Evolutionary conservation across 495 filamentous ascomycete species (phyloP), one percentile per base, ranked within the genome.

Genomic region (Bathelium albidoporum): DNA sequence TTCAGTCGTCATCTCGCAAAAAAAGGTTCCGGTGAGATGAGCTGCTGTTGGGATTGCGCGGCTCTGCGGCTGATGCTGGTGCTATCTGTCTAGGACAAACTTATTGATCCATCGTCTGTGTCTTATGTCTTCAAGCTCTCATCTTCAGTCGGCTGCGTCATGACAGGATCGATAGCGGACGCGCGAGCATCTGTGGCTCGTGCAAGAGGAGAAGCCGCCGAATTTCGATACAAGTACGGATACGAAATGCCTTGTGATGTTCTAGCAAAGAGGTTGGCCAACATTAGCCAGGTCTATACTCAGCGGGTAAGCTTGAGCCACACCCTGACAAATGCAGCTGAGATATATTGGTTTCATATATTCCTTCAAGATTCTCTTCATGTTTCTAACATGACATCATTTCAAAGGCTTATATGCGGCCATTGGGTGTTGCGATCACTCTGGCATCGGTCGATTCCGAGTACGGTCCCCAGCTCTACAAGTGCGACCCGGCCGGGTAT

Each of bases 231-330:
- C 84, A 97, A 97, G 75, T 96, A 84, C 73, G 94, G 94, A 73
- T 98, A 98, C 76, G 94, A 98, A 81, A 98, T 98, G 95, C 94
- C 94, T 62, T 95, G 90, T 75, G 94, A 98, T 77, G 95, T 89
- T 53, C 76, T 98, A 72, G 89, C 93, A 63, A 98, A 98, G 84
- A 82, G 94, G 74, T 77, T 98, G 77, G 94, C 94, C 68, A 98
- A 98, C 75, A 96, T 98, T 79, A 96, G 90, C 78, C 94, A 98
- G 76, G 94, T 98, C 61, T 98, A 97, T 77, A 98, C 94, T 65
- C 94, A 98, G 78, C 81, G 91, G 76, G 94, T 95, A 82, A 73
- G 87, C 20, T 4, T 52, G 32, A 26, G 12, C 49, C 60, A 43
- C 26, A 28, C 11, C 5, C 31, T 14, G 26, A 32, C 44, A 24